Percentiles rank a stretch among this genome's conserved stretches.
Conservation (phyloP, 805 yeast species). For the Jamesozyma piceae region DNA sequence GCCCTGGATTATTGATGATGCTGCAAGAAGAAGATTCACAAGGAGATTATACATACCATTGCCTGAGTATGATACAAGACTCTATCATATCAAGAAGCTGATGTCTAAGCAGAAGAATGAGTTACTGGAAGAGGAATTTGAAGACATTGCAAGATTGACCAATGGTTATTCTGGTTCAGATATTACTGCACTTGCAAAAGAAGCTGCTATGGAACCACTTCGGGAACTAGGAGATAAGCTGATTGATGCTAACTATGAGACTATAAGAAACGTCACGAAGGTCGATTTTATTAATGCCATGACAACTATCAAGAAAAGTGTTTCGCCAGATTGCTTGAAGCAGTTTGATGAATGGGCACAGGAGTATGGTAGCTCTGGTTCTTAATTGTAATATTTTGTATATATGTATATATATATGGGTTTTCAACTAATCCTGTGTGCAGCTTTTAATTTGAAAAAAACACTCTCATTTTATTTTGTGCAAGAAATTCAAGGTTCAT, state of each 20-base stretch:
- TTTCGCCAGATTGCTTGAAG: conserved; percentile 65
- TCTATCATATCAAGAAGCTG: conserved; percentile 61
- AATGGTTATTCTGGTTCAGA: conserved; percentile 91
- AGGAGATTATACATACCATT: conserved; percentile 89
- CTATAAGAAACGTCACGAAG: conserved; percentile 65
- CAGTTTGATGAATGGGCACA: conserved; percentile 86
- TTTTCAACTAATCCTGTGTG: too few relatives aligned
- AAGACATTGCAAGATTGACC: conserved; percentile 52
- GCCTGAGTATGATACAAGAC: conserved; percentile 79
- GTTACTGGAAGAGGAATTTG: conserved; percentile 54
- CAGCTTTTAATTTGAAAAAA: too few relatives aligned
- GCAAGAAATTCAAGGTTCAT: too few relatives aligned
- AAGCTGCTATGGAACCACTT: conserved; percentile 96
- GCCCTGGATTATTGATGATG: conserved; percentile 97
- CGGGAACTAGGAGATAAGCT: conserved; percentile 82
- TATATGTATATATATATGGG: too few relatives aligned
- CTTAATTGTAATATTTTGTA: too few relatives aligned
- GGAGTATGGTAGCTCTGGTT: conserved; percentile 79
- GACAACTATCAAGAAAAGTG: conserved; percentile 79
- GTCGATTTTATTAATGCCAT: conserved; percentile 72
- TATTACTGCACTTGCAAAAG: conserved; percentile 90
- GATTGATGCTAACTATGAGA: conserved; percentile 57
- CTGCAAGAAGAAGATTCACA: conserved; percentile 90
- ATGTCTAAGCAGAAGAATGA: conserved; percentile 60
- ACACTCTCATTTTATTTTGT: too few relatives aligned